Evolutionary conservation across 1,284 basidiomycete genomes (phyloP).

Genomic region (Malassezia pachydermatis): DNA sequence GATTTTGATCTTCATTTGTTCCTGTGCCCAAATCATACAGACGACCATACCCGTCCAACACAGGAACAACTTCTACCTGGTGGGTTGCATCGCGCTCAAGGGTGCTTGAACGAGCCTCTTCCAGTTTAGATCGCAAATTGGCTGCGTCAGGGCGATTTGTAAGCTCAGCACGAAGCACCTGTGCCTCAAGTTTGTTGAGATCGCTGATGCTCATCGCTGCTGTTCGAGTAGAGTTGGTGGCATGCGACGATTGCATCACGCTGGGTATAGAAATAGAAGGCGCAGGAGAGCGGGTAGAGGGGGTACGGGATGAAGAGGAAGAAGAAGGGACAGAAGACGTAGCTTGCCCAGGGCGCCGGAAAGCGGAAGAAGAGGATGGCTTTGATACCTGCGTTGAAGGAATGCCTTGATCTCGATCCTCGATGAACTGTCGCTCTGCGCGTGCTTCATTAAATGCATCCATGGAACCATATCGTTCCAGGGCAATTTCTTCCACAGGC

Average conservation of each 20-base stretch:
- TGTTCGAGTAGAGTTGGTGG: background rate
- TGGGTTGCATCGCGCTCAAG: conserved; percentile 17
- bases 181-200: conserved; percentile 84
- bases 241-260: background rate
- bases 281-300: conserved; percentile 9
- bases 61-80: conserved; percentile 56
- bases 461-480: conserved; percentile 56
- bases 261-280: background rate
- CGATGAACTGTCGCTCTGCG: conserved; percentile 71
- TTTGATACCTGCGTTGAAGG: conserved; percentile 19
- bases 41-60: conserved; percentile 71
- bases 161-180: conserved; percentile 79
- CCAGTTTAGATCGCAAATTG: conserved; percentile 71
- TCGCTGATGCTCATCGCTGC: conserved; percentile 51
- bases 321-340: conserved; percentile 24
- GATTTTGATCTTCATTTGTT: conserved; percentile 50
- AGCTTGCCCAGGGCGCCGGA: conserved; percentile 32
- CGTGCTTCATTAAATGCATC: conserved; percentile 78
- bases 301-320: conserved; percentile 15
- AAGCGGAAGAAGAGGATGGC: conserved; percentile 1
- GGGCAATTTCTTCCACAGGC: conserved; percentile 67
- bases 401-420: conserved; percentile 57
- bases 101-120: conserved; percentile 53
- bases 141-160: conserved; percentile 63
- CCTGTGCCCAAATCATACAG: conserved; percentile 82